A percentile compares a stretch with the other conserved stretches of the same genome.
Conservation (phyloP, 2,329 filamentous ascomycete species). For the Dissoconium aciculare region DNA sequence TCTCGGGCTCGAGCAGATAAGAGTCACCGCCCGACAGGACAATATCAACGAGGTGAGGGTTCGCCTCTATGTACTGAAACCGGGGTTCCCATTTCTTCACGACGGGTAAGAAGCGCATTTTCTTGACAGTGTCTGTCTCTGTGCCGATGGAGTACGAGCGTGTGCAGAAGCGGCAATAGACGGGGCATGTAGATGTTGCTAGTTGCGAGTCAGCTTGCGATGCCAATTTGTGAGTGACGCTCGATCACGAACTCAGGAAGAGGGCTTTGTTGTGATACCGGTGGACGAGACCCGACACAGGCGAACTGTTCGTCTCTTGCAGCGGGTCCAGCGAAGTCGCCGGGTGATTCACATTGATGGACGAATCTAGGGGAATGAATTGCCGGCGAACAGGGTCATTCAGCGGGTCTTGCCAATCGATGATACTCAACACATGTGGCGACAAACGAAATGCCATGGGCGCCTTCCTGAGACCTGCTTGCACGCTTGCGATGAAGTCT, state of each 20-base stretch:
- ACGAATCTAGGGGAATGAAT: slow-evolving; percentile 43
- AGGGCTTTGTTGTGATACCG: slow-evolving; percentile 50
- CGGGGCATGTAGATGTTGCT: slow-evolving; percentile 47
- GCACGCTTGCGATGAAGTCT: slow-evolving; percentile 41
- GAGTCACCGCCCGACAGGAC: slow-evolving; percentile 50
- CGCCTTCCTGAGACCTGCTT: slow-evolving; percentile 37
- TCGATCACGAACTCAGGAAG: slow-evolving; percentile 38
- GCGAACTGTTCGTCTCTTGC: slow-evolving; percentile 42
- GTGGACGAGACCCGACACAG: slow-evolving; percentile 44
- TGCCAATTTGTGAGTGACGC: background rate
- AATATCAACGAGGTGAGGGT: slow-evolving; percentile 39
- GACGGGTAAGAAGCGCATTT: slow-evolving; percentile 15
- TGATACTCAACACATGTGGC: slow-evolving; percentile 44
- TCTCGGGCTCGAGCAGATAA: slow-evolving; percentile 40
- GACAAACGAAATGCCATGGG: slow-evolving; percentile 48
- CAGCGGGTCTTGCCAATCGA: slow-evolving; percentile 45
- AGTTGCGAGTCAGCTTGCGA: slow-evolving; percentile 5
- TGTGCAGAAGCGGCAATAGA: slow-evolving; percentile 50
- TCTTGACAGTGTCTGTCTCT: slow-evolving; percentile 37
- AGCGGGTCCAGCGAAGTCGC: slow-evolving; percentile 42
- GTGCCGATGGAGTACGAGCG: slow-evolving; percentile 44
- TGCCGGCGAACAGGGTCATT: slow-evolving; percentile 46
- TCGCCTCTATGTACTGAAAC: slow-evolving; percentile 42
- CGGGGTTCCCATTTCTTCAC: slow-evolving; percentile 41
- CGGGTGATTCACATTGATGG: slow-evolving; percentile 40